A percentile compares a stretch with the other conserved stretches of the same genome.
Evolutionary conservation across 345 rosid genomes (phyloP).

Genomic region (Euphorbia pulcherrima): DNA sequence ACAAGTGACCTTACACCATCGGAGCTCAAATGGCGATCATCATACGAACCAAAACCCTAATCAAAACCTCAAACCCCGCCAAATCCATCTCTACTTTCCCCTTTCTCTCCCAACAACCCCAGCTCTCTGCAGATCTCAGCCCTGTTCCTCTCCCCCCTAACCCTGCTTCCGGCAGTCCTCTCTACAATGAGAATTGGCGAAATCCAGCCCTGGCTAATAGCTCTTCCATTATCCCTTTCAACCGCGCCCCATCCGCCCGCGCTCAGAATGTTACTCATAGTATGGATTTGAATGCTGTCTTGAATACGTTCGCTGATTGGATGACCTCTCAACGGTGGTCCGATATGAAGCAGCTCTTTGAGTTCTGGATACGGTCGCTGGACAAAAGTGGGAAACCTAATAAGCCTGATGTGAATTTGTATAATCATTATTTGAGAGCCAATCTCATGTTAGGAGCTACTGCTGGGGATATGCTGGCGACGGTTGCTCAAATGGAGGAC

Average conservation of each 20-base stretch:
- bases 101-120: conserved; percentile 63
- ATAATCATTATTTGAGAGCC: conserved; percentile 79
- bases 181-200: conserved; percentile 80
- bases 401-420: conserved; percentile 66
- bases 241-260: conserved; percentile 31
- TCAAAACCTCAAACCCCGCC: conserved; percentile 38
- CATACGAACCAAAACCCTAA: conserved; percentile 36
- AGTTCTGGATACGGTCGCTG: conserved; percentile 73
- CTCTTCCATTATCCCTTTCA: conserved; percentile 33
- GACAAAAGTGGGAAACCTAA: conserved; percentile 80
- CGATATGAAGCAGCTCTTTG: conserved; percentile 72
- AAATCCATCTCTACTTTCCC: conserved; percentile 57
- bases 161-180: conserved; percentile 84
- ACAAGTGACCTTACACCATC: neutral
- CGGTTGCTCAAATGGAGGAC: conserved; percentile 63
- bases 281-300: conserved; percentile 42
- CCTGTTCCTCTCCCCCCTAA: conserved; percentile 67
- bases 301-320: conserved; percentile 68
- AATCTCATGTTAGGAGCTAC: conserved; percentile 64
- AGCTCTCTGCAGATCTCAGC: conserved; percentile 44
- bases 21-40: conserved; percentile 40
- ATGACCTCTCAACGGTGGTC: conserved; percentile 72
- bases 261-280: conserved; percentile 43
- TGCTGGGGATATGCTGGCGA: conserved; percentile 58
- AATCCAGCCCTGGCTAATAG: conserved; percentile 39